Evolutionary conservation across 78 protist genomes (phyloP).

Genomic region (Anaeramoeba flamelloides): DNA sequence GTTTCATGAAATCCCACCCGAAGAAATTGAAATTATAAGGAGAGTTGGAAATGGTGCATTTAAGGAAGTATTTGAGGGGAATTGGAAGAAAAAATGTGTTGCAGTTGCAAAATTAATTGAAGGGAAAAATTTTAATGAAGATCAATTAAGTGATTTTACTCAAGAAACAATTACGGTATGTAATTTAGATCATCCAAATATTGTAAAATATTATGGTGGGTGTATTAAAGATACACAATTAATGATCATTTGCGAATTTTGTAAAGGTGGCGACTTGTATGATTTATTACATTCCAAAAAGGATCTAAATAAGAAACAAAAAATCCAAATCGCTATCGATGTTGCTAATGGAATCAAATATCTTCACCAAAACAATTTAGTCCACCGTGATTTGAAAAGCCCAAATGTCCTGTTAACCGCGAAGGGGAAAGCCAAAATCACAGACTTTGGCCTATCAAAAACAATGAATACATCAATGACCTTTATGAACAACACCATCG

Average conservation of each 20-base stretch:
- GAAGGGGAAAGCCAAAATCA: background rate
- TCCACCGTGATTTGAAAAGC: background rate
- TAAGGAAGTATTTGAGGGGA: background rate
- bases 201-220: background rate
- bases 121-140: background rate
- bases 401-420: background rate
- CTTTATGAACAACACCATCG: background rate
- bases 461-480: background rate
- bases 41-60: background rate
- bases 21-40: no score
- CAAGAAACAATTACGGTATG: background rate
- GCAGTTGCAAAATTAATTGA: background rate
- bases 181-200: background rate
- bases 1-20: no score
- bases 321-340: background rate
- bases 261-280: background rate
- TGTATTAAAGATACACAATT: background rate
- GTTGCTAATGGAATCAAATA: background rate
- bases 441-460: background rate
- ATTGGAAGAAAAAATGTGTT: background rate
- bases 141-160: background rate
- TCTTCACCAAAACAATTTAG: background rate
- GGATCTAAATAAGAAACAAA: background rate
- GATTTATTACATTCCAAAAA: background rate
- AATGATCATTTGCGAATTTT: background rate